Evolutionary conservation across 2,329 filamentous ascomycete genomes (phyloP), one percentile per base, ranked within the genome.

Genomic region (Penicillium rolfsii): DNA sequence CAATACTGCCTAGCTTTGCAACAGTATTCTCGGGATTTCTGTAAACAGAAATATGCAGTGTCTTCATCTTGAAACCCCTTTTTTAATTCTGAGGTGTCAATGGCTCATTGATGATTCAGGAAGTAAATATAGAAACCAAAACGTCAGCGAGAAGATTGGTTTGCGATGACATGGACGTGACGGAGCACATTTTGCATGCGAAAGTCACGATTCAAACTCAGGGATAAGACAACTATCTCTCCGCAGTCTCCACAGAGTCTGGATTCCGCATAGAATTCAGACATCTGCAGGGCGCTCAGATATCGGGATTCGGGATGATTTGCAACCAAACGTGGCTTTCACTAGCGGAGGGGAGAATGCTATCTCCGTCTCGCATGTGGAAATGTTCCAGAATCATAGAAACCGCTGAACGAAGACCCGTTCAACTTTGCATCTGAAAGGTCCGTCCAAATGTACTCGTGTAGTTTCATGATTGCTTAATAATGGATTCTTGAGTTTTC

Each of bases 101-200:
- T 7, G 45, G 45, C n/a, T 19, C 45, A 46, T 46, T 26, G 45
- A 49, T 49, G 45, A 33, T 50, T 50, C 46, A 50, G 33, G 46
- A 7, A 22, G 16, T 50, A 43, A 43, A 43, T 43, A 43, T 43
- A 43, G 40, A 43, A 16, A 33, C 35, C 35, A 35, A 9, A 35
- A 50, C 11, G 1, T 22, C 16, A 14, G 19, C 3, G 1, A 22
- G 6, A 8, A 9, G n/a, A 19, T 50, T 16, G 12, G n/a, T 50
- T 48, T n/a, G 46, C 46, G 22, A n/a, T 19, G 30, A 35, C 8
- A 11, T 14, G 30, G 22, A 1, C 46, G 33, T n/a, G 7, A 33
- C 5, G 26, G n/a, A 30, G n/a, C 30, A 49, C 7, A 11, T 33
- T 33, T 35, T 19, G 28, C 46, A 50, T 50, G 30, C 35, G 46